These are phyloP conservation scores for Magnaporthiopsis rhizophila DNA, from an alignment of 2,329 filamentous ascomycete genomes.

Conservation along the genomic window DNA sequence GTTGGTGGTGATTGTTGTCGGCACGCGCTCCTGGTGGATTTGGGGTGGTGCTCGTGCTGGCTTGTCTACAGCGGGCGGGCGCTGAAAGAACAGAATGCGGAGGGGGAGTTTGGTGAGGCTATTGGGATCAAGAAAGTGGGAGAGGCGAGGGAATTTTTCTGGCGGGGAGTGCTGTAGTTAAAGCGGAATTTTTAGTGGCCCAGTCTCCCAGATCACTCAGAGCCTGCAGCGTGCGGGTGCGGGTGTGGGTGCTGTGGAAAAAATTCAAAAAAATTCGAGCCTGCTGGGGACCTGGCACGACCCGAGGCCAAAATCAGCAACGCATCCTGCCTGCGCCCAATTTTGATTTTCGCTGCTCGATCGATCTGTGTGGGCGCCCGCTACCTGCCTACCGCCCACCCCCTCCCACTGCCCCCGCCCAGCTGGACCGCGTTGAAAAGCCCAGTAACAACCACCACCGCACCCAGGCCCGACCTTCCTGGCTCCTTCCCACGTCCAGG, in stretches of 20 bases:
- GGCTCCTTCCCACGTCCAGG: background rate
- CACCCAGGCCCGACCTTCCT: background rate
- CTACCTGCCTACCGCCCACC: no score
- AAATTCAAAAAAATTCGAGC: no score
- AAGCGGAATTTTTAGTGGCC: conserved; percentile 2
- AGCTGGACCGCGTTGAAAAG: background rate
- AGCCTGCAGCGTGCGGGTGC: background rate
- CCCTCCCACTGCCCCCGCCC: no score
- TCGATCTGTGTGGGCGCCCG: no score
- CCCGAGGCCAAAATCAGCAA: conserved; percentile 1
- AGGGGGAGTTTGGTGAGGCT: background rate
- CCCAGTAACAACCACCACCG: background rate
- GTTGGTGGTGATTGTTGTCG: background rate
- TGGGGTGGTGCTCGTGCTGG: background rate
- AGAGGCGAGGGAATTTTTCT: background rate
- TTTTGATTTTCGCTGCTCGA: background rate
- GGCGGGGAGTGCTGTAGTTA: background rate
- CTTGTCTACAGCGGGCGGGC: background rate
- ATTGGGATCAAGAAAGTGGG: conserved; percentile 1
- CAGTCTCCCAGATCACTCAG: conserved; percentile 3
- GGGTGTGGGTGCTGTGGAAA: no score
- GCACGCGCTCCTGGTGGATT: background rate
- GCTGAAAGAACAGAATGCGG: background rate
- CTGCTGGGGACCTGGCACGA: background rate
- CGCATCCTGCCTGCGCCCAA: background rate